A percentile compares a stretch with the other conserved stretches of the same genome.
Evolutionary conservation across 805 yeast genomes (phyloP).

Genomic region (Saturnispora ahearnii): DNA sequence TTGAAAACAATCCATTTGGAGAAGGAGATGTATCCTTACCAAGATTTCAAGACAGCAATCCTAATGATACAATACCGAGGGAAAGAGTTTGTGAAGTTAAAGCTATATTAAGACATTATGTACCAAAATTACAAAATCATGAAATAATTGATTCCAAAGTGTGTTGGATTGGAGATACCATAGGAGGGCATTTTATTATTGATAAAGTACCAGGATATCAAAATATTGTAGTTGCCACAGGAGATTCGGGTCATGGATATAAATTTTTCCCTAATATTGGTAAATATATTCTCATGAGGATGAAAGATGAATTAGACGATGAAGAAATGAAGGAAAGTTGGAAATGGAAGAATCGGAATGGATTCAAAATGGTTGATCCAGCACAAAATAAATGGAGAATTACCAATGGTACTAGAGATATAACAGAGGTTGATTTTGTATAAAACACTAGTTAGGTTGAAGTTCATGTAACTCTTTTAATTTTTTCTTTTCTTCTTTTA

Average conservation of each 20-base stretch:
- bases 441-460: background rate
- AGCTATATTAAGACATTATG: conserved; percentile 21
- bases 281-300: conserved; percentile 27
- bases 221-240: conserved; percentile 33
- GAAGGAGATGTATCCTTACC: conserved; percentile 27
- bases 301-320: conserved; percentile 23
- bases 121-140: conserved; percentile 32
- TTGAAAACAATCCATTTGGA: conserved; percentile 11
- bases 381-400: conserved; percentile 20
- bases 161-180: conserved; percentile 33
- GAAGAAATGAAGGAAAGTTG: conserved; percentile 20
- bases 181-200: conserved; percentile 31
- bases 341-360: conserved; percentile 25
- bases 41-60: conserved; percentile 25
- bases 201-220: conserved; percentile 28
- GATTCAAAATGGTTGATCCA: conserved; percentile 15
- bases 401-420: conserved; percentile 11
- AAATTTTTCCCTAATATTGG: conserved; percentile 39
- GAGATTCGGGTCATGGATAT: conserved; percentile 39
- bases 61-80: conserved; percentile 31
- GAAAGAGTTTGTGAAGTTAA: conserved; percentile 22
- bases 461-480: background rate
- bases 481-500: conserved; percentile 14
- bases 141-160: conserved; percentile 25
- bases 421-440: conserved; percentile 13